A percentile compares a stretch with the other conserved stretches of the same genome.
phyloP scores from a whole-genome alignment of 1,284 basidiomycete genomes.

The Hypsizygus ulmarius region DNA sequence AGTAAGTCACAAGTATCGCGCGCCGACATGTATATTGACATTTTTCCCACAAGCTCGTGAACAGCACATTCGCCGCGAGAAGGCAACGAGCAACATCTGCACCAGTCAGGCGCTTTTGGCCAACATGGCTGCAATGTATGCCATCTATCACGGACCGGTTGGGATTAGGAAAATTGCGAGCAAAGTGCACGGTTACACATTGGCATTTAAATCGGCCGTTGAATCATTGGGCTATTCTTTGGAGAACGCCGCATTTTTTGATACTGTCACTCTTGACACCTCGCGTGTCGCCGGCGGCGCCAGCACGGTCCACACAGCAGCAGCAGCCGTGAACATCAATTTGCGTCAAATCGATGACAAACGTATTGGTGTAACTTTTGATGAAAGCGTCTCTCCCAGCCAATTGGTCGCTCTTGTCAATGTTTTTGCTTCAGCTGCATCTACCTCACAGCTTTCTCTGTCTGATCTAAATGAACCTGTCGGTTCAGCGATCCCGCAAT shows the following conservation, averaged over 20 bases:
- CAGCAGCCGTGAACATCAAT: constrained; percentile 76
- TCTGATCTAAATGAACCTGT: constrained; percentile 41
- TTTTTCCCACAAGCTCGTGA: constrained; percentile 68
- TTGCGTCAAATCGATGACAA: constrained; percentile 77
- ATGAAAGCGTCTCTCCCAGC: constrained; percentile 82
- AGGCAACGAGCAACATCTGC: constrained; percentile 94
- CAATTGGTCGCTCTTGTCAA: constrained; percentile 81
- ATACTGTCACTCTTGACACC: constrained; percentile 89
- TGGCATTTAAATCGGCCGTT: constrained; percentile 71
- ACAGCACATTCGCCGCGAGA: constrained; percentile 95
- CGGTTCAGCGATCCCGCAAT: constrained; percentile 47
- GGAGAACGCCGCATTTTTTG: constrained; percentile 78
- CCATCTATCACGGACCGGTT: constrained; percentile 92
- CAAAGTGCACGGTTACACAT: constrained; percentile 89
- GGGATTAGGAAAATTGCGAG: constrained; percentile 86
- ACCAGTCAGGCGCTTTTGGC: constrained; percentile 92
- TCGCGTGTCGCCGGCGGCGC: constrained; percentile 57
- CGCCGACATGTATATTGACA: constrained; percentile 4
- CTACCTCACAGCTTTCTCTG: constrained; percentile 40
- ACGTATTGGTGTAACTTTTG: constrained; percentile 86
- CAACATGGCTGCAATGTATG: constrained; percentile 98
- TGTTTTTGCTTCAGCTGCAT: constrained; percentile 70
- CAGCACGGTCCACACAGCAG: constrained; percentile 67
- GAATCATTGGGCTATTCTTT: constrained; percentile 72
- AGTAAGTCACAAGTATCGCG: constrained; percentile 51